These are phyloP conservation scores for Purshia tridentata DNA, from an alignment of 306 rosid genomes.

Conservation along the genomic window DNA sequence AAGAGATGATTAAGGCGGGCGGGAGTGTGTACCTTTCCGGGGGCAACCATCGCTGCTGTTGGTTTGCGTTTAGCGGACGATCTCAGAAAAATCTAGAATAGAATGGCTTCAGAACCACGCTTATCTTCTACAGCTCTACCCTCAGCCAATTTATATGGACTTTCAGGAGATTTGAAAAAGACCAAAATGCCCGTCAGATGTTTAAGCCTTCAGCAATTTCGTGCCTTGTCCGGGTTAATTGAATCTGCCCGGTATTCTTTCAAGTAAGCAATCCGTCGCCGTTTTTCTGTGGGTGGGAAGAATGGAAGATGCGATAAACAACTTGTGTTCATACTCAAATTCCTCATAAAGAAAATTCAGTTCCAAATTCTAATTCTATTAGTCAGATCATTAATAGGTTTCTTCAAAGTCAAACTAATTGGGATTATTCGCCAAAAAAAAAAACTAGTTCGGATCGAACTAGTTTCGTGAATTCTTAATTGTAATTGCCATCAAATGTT, in stretches of 20 bases:
- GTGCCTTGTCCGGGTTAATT: constrained; percentile 27
- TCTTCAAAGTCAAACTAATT: too few relatives aligned
- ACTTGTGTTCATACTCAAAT: too few relatives aligned
- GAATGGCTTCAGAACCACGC: constrained; percentile 19
- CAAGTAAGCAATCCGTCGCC: too few relatives aligned
- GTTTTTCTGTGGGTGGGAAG: too few relatives aligned
- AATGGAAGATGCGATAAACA: too few relatives aligned
- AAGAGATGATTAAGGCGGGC: not conserved
- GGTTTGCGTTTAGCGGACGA: not conserved
- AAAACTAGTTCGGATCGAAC: too few relatives aligned
- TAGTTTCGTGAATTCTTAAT: too few relatives aligned
- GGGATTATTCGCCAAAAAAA: too few relatives aligned
- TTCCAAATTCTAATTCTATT: too few relatives aligned
- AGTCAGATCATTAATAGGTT: too few relatives aligned
- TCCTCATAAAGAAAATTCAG: too few relatives aligned
- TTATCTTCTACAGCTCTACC: not conserved
- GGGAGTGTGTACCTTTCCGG: constrained; percentile 28
- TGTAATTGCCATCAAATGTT: too few relatives aligned
- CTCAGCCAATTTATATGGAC: not conserved
- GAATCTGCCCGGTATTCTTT: not conserved
- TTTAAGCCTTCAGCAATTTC: not conserved
- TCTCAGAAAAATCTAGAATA: not conserved
- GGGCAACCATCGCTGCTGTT: constrained; percentile 27
- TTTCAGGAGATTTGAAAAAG: not conserved
- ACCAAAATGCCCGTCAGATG: constrained; percentile 5